phyloP scores from a whole-genome alignment of 148 eudicot genomes.

The Camellia lanceoleosa region DNA sequence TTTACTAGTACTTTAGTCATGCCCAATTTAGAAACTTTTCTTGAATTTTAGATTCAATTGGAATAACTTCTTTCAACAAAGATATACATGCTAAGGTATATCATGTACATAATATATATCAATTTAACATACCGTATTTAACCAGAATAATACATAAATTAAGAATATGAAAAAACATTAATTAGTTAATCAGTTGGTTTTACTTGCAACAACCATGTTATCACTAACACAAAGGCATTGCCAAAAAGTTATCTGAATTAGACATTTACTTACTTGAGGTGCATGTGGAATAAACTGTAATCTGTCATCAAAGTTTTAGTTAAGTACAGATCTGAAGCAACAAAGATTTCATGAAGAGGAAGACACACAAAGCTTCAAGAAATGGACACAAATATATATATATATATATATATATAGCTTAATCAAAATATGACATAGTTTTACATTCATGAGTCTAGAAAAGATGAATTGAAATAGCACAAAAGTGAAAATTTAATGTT shows the following conservation, averaged over 20 bases:
- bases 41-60: not conserved
- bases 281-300: not conserved
- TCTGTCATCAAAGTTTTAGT: not conserved
- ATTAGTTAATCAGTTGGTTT: not conserved
- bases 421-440: not conserved
- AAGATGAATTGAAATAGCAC: not conserved
- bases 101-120: not conserved
- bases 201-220: not conserved
- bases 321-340: not conserved
- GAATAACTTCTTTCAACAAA: not conserved
- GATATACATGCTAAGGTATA: not conserved
- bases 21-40: not conserved
- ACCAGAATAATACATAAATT: not conserved
- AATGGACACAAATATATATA: too few species aligned
- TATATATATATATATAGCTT: not conserved
- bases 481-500: not conserved
- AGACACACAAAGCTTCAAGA: not conserved
- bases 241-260: not conserved
- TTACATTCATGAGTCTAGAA: not conserved
- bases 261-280: not conserved
- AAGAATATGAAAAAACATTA: not conserved
- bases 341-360: not conserved
- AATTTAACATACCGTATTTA: not conserved
- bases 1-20: not conserved
- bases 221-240: not conserved